These are phyloP conservation scores for Colletotrichum tabaci DNA, from an alignment of 2,329 filamentous ascomycete genomes.

Conservation along the genomic window DNA sequence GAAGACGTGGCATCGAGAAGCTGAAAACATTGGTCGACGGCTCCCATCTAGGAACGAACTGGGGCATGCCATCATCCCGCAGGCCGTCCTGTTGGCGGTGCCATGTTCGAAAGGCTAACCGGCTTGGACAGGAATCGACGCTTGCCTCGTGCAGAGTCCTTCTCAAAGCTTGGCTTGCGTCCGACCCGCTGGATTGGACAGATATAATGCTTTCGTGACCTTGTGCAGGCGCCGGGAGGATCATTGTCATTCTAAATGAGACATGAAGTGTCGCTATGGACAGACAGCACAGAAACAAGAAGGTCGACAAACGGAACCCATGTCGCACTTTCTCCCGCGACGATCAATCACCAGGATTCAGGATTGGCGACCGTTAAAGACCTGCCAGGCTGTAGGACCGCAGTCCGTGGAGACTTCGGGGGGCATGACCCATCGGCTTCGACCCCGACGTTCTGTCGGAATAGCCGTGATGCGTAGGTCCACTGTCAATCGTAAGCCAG, in stretches of 20 bases:
- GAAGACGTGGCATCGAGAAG: conserved; percentile 14
- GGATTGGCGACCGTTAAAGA: conserved; percentile 20
- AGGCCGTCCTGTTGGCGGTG: not conserved
- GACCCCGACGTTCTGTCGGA: conserved; percentile 6
- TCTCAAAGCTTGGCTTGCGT: conserved; percentile 35
- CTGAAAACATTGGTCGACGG: not conserved
- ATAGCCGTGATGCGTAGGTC: conserved; percentile 17
- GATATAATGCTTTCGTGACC: too few relatives aligned
- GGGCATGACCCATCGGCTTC: conserved; percentile 15
- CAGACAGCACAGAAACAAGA: not conserved
- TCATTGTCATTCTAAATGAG: not conserved
- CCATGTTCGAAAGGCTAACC: not conserved
- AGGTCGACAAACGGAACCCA: not conserved
- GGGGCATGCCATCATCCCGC: not conserved
- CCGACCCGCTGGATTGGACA: too few relatives aligned
- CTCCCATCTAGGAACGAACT: not conserved
- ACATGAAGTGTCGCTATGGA: not conserved
- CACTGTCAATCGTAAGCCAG: conserved; percentile 9
- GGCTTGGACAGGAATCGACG: conserved; percentile 1
- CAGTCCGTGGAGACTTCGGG: conserved; percentile 19
- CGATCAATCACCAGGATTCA: conserved; percentile 19
- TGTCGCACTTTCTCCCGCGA: not conserved
- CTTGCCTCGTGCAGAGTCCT: conserved; percentile 16
- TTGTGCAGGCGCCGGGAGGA: not conserved
- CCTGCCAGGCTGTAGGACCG: conserved; percentile 26